Base-by-base conservation (phyloP, 1,284 basidiomycete genomes). In the Sphaerobolus stellatus region DNA sequence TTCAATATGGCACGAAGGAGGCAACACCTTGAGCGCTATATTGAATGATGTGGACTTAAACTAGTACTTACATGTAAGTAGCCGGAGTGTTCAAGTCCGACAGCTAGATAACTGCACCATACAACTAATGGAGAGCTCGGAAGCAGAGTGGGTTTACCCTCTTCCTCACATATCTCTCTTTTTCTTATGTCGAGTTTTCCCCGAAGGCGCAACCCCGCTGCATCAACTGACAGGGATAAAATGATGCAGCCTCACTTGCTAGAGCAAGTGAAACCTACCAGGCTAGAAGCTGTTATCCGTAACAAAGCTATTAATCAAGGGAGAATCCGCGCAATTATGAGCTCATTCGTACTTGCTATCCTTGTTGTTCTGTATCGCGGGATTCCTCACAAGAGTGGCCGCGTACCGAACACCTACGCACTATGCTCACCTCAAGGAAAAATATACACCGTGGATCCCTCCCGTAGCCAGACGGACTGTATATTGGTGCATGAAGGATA, bases 361-460 rank as follows among this genome's bases (percentile, higher is more conserved):
- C 14, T 40, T 43, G 48, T 54, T 33, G 22, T 54, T n/a, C 16
- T 33, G 14, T 54, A n/a, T 44, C 40, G 31, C 29, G 40, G 44
- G 34, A 44, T 36, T 41, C 27, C 14, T 18, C 20, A 34, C 31
- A 41, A 41, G 8, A 6, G 22, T 27, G 28, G 41, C 16, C 22
- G 36, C 29, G 56, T 66, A 16, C 59, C 64, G 11, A 59, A 66
- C 13, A 61, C 71, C 1, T 88, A 86, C 62, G 83, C 80, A 2
- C 61, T 89, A 13, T 89, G 86, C 65, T 82, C 85, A 24, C 72
- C 63, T 46, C 69, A 76, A 22, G 74, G 74, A 41, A 70, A 71
- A 36, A 75, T 88, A 48, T 86, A 86, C 59, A 85, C 82, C 11
- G 83, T 87, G 16, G 82, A 88, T 63, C 66, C 68, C 14, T 54